Evolutionary conservation across 176 grass and related monocot species (phyloP).

Genomic region (Melocanna baccifera): DNA sequence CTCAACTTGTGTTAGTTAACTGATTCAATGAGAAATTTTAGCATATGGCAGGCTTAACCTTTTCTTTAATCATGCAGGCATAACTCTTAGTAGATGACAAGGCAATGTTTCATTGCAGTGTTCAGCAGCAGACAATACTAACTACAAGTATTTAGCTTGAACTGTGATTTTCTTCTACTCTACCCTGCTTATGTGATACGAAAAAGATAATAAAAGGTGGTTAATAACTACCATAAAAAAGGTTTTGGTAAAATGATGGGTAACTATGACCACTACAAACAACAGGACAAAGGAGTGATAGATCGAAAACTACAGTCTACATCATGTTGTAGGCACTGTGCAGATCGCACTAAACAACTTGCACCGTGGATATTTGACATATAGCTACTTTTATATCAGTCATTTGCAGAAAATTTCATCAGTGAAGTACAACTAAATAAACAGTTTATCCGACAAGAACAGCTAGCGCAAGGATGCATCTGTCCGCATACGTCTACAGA

Average conservation of each 20-base stretch:
- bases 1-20: background rate
- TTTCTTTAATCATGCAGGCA: background rate
- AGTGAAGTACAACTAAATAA: background rate
- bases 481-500: background rate
- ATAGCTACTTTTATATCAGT: background rate
- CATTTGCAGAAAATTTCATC: background rate
- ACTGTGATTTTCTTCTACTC: background rate
- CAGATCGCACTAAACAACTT: conserved; percentile 42
- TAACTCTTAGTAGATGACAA: background rate
- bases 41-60: background rate
- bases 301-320: background rate
- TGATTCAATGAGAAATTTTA: background rate
- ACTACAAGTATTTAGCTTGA: background rate
- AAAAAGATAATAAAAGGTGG: background rate
- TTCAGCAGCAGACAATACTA: background rate
- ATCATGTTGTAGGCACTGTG: conserved; percentile 2
- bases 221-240: background rate
- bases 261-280: conserved; percentile 8
- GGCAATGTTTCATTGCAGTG: background rate
- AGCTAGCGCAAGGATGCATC: background rate
- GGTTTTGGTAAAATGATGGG: background rate
- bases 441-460: conserved; percentile 1
- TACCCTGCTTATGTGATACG: background rate
- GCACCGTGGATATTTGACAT: background rate
- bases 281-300: background rate